Base-by-base conservation (phyloP, 179 eudicot species). In the Silene noctiflora region DNA sequence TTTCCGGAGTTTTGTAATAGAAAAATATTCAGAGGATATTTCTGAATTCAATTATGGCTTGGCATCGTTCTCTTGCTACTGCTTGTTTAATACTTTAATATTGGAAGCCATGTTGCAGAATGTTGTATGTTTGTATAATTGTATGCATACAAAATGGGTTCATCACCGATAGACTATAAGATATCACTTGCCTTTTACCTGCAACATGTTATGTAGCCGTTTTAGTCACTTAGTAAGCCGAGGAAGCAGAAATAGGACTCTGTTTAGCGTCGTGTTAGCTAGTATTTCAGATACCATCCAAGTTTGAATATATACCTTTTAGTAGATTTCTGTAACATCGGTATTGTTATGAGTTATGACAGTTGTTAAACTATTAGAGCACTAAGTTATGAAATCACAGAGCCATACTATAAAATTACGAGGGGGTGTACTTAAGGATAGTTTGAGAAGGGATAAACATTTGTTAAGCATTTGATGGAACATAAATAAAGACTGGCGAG, bases 31-130 rank as follows among this genome's bases (percentile, higher is more conserved):
- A 42, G 48, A 42, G 11, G 48, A 10, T 67, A 17, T 6, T 67
- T 35, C 70, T 31, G 48, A 33, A 67, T 67, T 44, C 48, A 33
- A 9, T 67, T 67, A 42, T 31, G 48, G 29, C 67, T 63, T 63
- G n/a, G 17, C 67, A 12, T 46, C 16, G 12, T 46, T 46, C 16
- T 25, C 67, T 12, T 63, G 35, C 27, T 24, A 63, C 1, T 31
- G 29, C 17, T 13, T 63, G 33, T 63, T 63, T 63, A 3, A 16
- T 21, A 63, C 25, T 63, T 63, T 63, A 3, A 16, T 21, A 63
- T 63, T 63, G 53, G 35, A 25, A 31, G 70, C 70, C 70, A 67
- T 33, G 24, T 1, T 67, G 12, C 51, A 25, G 3, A 66, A 66
- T 66, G 46, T 31, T 66, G 21, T 66, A 33, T 67, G 10, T 10